Conservation (phyloP, 768 basidiomycete species). For the Russula sp. region DNA sequence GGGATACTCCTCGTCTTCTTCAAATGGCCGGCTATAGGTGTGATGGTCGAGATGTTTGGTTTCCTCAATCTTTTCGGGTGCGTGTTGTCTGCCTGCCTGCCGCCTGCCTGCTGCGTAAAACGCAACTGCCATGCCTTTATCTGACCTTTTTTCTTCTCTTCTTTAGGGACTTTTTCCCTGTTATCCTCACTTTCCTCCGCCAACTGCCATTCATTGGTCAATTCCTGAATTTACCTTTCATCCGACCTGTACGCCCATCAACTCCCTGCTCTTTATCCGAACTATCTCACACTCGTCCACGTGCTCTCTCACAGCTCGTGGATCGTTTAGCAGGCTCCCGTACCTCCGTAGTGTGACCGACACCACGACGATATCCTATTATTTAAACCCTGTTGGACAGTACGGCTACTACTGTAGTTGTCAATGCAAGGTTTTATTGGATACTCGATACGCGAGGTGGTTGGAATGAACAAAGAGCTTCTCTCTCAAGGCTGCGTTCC, state of each 20-base stretch:
- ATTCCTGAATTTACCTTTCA: conserved; percentile 80
- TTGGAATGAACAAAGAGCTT: neutral
- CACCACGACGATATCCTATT: neutral
- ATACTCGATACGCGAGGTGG: neutral
- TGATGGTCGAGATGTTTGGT: conserved; percentile 92
- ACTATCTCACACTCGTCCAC: neutral
- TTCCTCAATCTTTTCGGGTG: conserved; percentile 51
- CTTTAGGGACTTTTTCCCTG: conserved; percentile 95
- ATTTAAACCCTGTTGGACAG: neutral
- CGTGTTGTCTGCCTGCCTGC: neutral
- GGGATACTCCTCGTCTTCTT: conserved; percentile 91
- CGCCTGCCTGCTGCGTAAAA: conserved; percentile 36
- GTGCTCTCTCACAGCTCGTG: conserved; percentile 34
- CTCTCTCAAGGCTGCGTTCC: neutral
- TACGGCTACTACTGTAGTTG: neutral
- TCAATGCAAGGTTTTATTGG: conserved; percentile 1
- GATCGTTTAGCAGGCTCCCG: conserved; percentile 40
- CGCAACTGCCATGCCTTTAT: no score
- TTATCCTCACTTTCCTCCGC: conserved; percentile 93
- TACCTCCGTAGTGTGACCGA: conserved; percentile 32
- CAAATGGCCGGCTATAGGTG: conserved; percentile 93
- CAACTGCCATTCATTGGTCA: conserved; percentile 92
- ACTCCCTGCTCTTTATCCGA: neutral
- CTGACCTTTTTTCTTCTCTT: neutral
- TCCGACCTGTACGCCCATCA: conserved; percentile 64